These are phyloP conservation scores for Candida easanensis DNA, from an alignment of 805 yeast species.

Conservation along the genomic window DNA sequence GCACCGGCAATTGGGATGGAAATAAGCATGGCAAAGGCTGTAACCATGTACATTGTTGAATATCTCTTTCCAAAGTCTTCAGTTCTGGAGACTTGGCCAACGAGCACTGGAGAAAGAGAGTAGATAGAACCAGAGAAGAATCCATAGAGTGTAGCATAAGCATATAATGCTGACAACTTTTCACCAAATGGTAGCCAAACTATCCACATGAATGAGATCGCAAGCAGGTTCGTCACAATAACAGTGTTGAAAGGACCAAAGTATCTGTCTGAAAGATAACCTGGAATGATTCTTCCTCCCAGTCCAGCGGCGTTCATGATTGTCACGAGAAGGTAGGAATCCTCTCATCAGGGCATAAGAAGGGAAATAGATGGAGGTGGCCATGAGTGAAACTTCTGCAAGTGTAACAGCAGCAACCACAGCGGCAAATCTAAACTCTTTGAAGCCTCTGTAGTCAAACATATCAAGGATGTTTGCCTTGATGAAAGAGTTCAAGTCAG, in stretches of 20 bases:
- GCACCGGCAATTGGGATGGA: constrained; percentile 51
- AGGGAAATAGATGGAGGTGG: constrained; percentile 48
- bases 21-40: constrained; percentile 47
- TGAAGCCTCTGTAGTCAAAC: constrained; percentile 38
- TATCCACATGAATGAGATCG: constrained; percentile 25
- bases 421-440: constrained; percentile 29
- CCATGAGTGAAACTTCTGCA: constrained; percentile 32
- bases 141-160: constrained; percentile 50
- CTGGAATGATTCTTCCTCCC: constrained; percentile 44
- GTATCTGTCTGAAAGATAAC: constrained; percentile 40
- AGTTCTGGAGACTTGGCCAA: constrained; percentile 55
- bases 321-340: constrained; percentile 46
- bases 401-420: constrained; percentile 40
- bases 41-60: constrained; percentile 56
- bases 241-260: constrained; percentile 54
- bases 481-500: constrained; percentile 9
- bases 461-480: constrained; percentile 28
- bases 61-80: constrained; percentile 54
- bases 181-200: constrained; percentile 44
- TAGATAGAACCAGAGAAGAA: constrained; percentile 54
- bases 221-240: constrained; percentile 31
- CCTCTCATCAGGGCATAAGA: constrained; percentile 53
- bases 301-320: constrained; percentile 45
- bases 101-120: constrained; percentile 56
- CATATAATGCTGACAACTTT: constrained; percentile 35